These are phyloP conservation scores for Fennellomyces sp. DNA, from an alignment of 371 early-diverging fungal species.

Conservation along the genomic window DNA sequence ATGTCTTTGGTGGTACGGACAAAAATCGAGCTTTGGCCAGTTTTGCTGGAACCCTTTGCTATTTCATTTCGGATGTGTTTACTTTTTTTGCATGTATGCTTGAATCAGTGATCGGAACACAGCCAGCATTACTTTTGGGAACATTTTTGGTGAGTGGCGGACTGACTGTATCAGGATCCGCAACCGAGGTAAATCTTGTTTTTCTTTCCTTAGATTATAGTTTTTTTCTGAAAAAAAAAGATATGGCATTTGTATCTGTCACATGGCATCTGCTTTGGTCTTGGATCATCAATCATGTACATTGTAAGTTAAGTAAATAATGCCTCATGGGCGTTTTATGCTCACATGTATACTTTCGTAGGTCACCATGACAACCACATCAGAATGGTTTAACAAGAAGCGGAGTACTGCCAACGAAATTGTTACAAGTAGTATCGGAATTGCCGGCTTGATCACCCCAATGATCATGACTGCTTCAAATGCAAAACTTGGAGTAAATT, in stretches of 20 bases:
- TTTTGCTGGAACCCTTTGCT: conserved; percentile 32
- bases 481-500: neutral
- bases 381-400: conserved; percentile 68
- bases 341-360: neutral
- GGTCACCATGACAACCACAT: conserved; percentile 39
- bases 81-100: conserved; percentile 29
- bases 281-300: conserved; percentile 3
- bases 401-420: conserved; percentile 72
- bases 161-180: conserved; percentile 31
- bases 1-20: conserved; percentile 12
- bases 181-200: conserved; percentile 6
- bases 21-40: neutral
- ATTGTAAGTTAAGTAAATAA: conserved; percentile 1
- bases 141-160: conserved; percentile 22
- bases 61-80: conserved; percentile 30
- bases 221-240: neutral
- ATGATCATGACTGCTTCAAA: conserved; percentile 6
- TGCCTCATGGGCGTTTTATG: too few relatives aligned
- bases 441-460: neutral
- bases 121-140: conserved; percentile 23
- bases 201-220: neutral
- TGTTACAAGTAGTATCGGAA: conserved; percentile 20
- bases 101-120: conserved; percentile 10
- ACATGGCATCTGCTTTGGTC: conserved; percentile 43
- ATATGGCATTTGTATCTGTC: conserved; percentile 64